phyloP scores from a whole-genome alignment of 495 filamentous ascomycete genomes.

The Choiromyces venosus region DNA sequence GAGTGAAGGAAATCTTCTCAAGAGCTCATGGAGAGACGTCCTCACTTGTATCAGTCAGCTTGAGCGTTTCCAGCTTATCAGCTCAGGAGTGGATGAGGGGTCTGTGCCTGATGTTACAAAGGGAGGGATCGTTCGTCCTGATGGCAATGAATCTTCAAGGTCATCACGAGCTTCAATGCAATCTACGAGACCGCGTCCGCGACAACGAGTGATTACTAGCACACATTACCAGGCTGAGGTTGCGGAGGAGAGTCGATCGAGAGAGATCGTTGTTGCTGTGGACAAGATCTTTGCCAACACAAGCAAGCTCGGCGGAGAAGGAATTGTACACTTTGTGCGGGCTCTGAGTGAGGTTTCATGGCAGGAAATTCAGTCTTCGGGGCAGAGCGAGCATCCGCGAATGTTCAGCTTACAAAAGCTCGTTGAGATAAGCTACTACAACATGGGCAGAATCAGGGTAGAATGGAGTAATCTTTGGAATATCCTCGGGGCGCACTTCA shows the following conservation, averaged over 20 bases:
- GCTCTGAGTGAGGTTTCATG: conserved; percentile 94
- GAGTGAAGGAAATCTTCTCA: conserved; percentile 82
- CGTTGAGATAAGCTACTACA: conserved; percentile 98
- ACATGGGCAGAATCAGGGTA: conserved; percentile 96
- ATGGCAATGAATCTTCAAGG: conserved; percentile 42
- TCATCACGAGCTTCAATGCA: conserved; percentile 59
- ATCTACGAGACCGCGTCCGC: conserved; percentile 52
- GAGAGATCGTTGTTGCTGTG: conserved; percentile 85
- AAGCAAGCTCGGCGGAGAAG: conserved; percentile 83
- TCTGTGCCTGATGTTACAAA: conserved; percentile 89
- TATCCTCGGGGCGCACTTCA: conserved; percentile 94
- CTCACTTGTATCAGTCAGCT: conserved; percentile 94
- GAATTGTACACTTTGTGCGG: conserved; percentile 94
- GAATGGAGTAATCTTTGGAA: conserved; percentile 98
- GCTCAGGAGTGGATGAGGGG: conserved; percentile 85
- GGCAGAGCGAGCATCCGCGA: conserved; percentile 86
- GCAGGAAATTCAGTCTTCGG: conserved; percentile 97
- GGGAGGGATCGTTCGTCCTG: conserved; percentile 62
- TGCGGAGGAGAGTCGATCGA: conserved; percentile 82
- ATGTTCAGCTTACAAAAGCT: conserved; percentile 97
- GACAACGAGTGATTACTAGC: conserved; percentile 60
- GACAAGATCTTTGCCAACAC: conserved; percentile 96
- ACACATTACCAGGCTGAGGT: conserved; percentile 75
- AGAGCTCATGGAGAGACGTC: conserved; percentile 89
- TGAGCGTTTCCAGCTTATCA: conserved; percentile 91